These are phyloP conservation scores for Cystobasidiopsis lactophilus DNA, from an alignment of 768 basidiomycete species.

Conservation along the genomic window DNA sequence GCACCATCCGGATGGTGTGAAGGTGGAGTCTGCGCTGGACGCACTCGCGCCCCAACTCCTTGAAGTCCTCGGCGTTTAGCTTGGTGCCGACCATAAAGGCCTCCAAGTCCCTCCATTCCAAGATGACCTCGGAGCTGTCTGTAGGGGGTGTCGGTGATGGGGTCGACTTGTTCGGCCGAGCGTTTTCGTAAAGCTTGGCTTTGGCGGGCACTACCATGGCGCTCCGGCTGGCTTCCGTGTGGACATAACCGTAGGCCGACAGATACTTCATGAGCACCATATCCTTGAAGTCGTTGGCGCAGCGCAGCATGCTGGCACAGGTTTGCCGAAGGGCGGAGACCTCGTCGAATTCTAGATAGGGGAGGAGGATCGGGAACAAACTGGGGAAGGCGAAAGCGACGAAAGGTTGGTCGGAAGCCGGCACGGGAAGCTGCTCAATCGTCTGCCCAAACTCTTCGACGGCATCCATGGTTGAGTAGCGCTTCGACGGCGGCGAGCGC, in stretches of 20 bases:
- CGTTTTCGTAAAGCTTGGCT: neutral
- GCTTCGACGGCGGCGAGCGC: too few relatives aligned
- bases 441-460: too few relatives aligned
- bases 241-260: conserved; percentile 10
- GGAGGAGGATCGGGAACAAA: conserved; percentile 2
- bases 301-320: neutral
- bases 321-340: conserved; percentile 3
- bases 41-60: conserved; percentile 2
- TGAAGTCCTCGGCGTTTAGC: conserved; percentile 2
- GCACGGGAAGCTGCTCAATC: too few relatives aligned
- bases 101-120: conserved; percentile 11
- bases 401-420: neutral
- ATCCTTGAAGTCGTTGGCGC: conserved; percentile 8
- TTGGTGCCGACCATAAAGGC: conserved; percentile 7
- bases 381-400: conserved; percentile 8
- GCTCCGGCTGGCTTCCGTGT: neutral
- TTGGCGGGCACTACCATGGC: neutral
- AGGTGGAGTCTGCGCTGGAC: neutral
- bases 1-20: conserved; percentile 1
- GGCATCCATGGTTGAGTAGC: too few relatives aligned
- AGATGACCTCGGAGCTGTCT: neutral
- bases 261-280: conserved; percentile 14
- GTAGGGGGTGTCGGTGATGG: too few relatives aligned
- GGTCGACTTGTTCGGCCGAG: too few relatives aligned
- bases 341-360: conserved; percentile 1